These are phyloP conservation scores for Ascochyta viciae-villosae DNA, from an alignment of 2,329 filamentous ascomycete genomes.

Conservation along the genomic window DNA sequence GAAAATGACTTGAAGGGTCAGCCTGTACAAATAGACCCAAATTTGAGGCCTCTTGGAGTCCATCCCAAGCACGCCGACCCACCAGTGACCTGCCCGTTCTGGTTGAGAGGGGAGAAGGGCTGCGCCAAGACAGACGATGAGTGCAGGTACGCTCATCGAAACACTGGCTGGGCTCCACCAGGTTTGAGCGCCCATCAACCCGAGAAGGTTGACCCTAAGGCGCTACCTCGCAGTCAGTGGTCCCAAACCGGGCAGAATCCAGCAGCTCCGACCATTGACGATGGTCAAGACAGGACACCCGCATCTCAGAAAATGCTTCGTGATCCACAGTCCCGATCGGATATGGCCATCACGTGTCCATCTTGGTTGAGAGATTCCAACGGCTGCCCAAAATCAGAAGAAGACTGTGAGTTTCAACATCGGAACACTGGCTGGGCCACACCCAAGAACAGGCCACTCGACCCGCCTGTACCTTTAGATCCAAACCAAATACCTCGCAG, in stretches of 20 bases:
- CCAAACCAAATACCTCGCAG: neutral
- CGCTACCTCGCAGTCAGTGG: neutral
- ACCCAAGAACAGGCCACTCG: neutral
- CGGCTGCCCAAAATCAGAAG: conserved; percentile 12
- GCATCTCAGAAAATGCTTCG: too few relatives aligned
- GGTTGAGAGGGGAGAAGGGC: conserved; percentile 16
- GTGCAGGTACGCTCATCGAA: conserved; percentile 33
- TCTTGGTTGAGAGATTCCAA: conserved; percentile 18
- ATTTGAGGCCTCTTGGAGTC: neutral
- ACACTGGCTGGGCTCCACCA: conserved; percentile 29
- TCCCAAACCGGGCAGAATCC: too few relatives aligned
- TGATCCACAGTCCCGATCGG: too few relatives aligned
- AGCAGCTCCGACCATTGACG: too few relatives aligned
- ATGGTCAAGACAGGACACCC: too few relatives aligned
- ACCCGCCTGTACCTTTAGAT: neutral
- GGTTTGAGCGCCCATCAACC: neutral
- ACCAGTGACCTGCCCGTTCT: conserved; percentile 26
- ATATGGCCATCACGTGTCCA: conserved; percentile 18
- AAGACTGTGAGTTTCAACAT: conserved; percentile 15
- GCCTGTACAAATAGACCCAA: conserved; percentile 20
- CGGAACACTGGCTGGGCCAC: conserved; percentile 13
- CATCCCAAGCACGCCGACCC: conserved; percentile 5
- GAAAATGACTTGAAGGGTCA: neutral
- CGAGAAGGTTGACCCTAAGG: neutral
- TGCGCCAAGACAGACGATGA: conserved; percentile 26